Base-by-base conservation (phyloP, 2,329 filamentous ascomycete species). In the Chaetomiaceae sp. region DNA sequence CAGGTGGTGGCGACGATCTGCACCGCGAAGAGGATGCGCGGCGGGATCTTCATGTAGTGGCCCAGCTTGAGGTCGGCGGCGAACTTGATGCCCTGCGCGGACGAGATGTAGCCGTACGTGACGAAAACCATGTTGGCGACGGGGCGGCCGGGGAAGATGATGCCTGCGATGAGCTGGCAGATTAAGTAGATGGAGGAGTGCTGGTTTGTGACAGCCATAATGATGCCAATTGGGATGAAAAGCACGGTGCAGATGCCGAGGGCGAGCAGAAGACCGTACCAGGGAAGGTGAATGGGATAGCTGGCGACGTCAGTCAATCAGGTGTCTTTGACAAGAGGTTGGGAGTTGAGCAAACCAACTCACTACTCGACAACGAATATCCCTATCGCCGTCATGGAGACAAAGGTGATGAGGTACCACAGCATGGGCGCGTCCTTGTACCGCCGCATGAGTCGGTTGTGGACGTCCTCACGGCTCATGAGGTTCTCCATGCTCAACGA, bases 121-220 rank as follows among this genome's bases (percentile, higher is more conserved):
- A 91, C 87, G 58, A 94, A 95, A 29, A 94, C 86, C 88, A 94
- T 94, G 65, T 94, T 93, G 41, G 88, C 88, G 10, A 94, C 86
- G 1, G 88, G 88, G 1, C 85, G 83, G 22, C 88, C 88, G 1
- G 88, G 88, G 62, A 94, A 94, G 14, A 88, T 73, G 41, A 78
- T 81, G 44, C 88, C 88, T 53, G 86, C 91, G 53, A 93, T 83
- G 47, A 94, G 76, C 65, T 93, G 88, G 63, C 87, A 91, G 57
- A 93, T 86, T 29, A 93, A 75, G 62, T 91, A 93, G 55, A 91
- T 87, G 63, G 83, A 88, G 65, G 82, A 88, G 64, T 93, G 86
- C 62, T 91, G 87, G 63, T 93, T 94, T 9, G 88, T 94, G 55
- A 94, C 88, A 14, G 88, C 88, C 86, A 93, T 94, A 58, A 95